phyloP scores from a whole-genome alignment of 1,284 basidiomycete genomes.

The Trichosporon coremiiforme region DNA sequence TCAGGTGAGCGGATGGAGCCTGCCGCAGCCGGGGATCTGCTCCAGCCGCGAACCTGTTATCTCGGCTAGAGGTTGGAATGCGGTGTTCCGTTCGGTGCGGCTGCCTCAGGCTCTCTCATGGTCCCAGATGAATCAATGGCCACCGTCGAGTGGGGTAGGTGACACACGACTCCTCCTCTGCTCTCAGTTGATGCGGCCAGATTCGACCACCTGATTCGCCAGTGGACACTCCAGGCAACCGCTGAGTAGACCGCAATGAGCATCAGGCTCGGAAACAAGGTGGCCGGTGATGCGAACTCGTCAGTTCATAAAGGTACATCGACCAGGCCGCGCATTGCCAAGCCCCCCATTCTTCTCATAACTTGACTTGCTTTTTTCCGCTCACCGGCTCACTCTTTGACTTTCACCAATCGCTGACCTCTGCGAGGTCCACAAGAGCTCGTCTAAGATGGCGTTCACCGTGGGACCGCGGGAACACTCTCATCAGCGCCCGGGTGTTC shows the following conservation, averaged over 20 bases:
- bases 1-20: neutral
- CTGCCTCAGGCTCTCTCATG: neutral
- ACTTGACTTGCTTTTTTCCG: neutral
- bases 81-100: neutral
- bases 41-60: neutral
- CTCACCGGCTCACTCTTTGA: neutral
- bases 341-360: neutral
- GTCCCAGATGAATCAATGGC: neutral
- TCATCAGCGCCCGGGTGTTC: neutral
- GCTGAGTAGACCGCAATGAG: too few species aligned
- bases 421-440: neutral
- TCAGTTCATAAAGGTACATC: constrained; percentile 7
- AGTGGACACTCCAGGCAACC: neutral
- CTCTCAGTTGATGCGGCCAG: neutral
- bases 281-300: neutral
- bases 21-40: neutral
- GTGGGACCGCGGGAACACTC: neutral
- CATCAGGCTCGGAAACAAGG: neutral
- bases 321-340: neutral
- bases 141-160: neutral
- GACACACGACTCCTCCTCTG: neutral
- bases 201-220: neutral
- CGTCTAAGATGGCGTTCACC: neutral
- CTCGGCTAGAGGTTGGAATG: neutral
- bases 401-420: neutral